Evolutionary conservation across 768 basidiomycete genomes (phyloP), one percentile per base, ranked within the genome.

Genomic region (Amanita brunnescens): DNA sequence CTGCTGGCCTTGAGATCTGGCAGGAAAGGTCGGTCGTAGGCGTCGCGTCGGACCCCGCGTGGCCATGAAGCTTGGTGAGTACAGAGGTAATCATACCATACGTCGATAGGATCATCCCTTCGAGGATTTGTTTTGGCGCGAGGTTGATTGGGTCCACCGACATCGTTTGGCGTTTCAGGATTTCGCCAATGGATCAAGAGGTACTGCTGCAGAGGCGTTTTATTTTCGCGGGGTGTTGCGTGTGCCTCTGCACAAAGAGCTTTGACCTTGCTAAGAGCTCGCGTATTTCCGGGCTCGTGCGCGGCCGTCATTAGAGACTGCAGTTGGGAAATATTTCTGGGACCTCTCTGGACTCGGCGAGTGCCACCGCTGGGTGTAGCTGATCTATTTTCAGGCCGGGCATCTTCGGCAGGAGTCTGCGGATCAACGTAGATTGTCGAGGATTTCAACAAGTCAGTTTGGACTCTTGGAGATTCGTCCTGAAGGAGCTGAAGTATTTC

Each of bases 1-100:
- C 75, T 69, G 58, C 72, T 75, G 1, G 75, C 75, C 47, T 64
- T 69, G 59, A 76, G 68, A 57, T 76, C 75, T 5, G 66, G 59
- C 35, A 73, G 62, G 56, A 60, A 58, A 0, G 75, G 75, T 18
- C 61, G 62, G 12, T 67, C 66, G 51, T 63, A 61, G 9, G 61
- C 49, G 55, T 71, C 70, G 24, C 65, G 67, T 46, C 75, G 67
- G 51, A 76, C 73, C 47, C 75, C 75, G 49, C 70, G 71, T 7
- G 75, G 75, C 64, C 74, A 77, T 0, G 73, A 75, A 47, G 65
- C 67, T 7, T 64, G 70, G 51, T 76, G 72, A 26, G 64, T 62
- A 6, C 70, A 59, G 51, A 75, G 69, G 53, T 76, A 76, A 2
- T 69, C 67, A 32, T 70, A 68, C 75, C 75, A 76, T 23, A 62